A percentile compares a stretch with the other conserved stretches of the same genome.
Evolutionary conservation across 2,329 filamentous ascomycete genomes (phyloP).

Genomic region (Pestalotiopsis sp.): DNA sequence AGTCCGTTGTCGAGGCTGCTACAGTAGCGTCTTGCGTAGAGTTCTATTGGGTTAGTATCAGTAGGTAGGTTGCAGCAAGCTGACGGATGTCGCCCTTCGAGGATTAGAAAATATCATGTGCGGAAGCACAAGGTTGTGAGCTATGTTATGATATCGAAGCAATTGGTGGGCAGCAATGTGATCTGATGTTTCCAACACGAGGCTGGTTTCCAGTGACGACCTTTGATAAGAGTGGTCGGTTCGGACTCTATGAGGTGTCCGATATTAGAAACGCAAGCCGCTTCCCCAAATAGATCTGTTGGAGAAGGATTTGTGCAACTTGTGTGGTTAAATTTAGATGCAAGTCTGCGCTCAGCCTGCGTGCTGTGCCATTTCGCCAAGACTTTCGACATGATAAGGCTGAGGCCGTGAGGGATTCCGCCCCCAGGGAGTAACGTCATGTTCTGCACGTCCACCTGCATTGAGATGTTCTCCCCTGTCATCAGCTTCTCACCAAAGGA

Average conservation of each 20-base stretch:
- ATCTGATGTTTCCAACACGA: too few species aligned
- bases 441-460: neutral
- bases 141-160: too few species aligned
- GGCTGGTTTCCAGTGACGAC: too few species aligned
- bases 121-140: too few species aligned
- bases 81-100: too few species aligned
- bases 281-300: neutral
- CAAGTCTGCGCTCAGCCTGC: neutral
- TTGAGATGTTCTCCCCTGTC: neutral
- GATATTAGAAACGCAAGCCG: neutral
- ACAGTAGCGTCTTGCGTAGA: too few species aligned
- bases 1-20: too few species aligned
- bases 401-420: neutral
- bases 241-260: neutral
- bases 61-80: too few species aligned
- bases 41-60: too few species aligned
- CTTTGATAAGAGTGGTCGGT: neutral
- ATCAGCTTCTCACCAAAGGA: neutral
- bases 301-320: neutral
- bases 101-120: too few species aligned
- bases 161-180: too few species aligned
- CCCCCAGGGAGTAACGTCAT: neutral
- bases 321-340: neutral
- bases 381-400: neutral
- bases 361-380: neutral